phyloP scores from a whole-genome alignment of 2,329 filamentous ascomycete species.

The Trichoderma sp. region DNA sequence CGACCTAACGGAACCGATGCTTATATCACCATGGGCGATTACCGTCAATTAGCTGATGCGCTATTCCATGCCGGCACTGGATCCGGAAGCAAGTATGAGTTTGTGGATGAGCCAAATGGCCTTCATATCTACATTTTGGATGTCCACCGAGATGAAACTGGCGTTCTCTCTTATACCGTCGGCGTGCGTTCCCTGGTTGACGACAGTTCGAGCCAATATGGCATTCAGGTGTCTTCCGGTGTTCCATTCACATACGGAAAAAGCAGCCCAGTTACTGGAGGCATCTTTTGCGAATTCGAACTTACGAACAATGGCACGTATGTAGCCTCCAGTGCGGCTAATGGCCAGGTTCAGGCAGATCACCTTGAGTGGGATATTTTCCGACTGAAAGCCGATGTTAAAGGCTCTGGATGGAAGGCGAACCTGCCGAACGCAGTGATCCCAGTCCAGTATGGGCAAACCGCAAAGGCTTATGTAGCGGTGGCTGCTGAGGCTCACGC shows the following conservation, averaged over 20 bases:
- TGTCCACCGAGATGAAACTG: conserved; percentile 42
- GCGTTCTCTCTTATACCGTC: conserved; percentile 51
- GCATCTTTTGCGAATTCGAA: conserved; percentile 48
- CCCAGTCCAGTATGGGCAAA: conserved; percentile 43
- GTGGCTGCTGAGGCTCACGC: conserved; percentile 39
- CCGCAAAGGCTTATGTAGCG: conserved; percentile 43
- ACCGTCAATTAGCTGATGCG: conserved; percentile 54
- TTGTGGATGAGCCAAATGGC: conserved; percentile 48
- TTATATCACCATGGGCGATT: conserved; percentile 54
- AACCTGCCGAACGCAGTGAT: conserved; percentile 45
- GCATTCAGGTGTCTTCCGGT: conserved; percentile 42
- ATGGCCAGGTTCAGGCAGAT: conserved; percentile 39
- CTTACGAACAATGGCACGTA: conserved; percentile 48
- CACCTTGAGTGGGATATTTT: conserved; percentile 50
- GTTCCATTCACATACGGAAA: conserved; percentile 29
- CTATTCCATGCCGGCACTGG: conserved; percentile 56
- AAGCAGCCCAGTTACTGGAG: conserved; percentile 34
- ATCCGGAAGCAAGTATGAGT: conserved; percentile 52
- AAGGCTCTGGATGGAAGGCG: conserved; percentile 48
- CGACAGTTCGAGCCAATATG: conserved; percentile 27
- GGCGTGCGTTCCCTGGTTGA: conserved; percentile 47
- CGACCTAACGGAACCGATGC: conserved; percentile 49
- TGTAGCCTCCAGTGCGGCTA: conserved; percentile 26
- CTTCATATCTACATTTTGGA: conserved; percentile 54
- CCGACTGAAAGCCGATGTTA: conserved; percentile 45